Evolutionary conservation across 2,329 filamentous ascomycete species (phyloP), one percentile per base, ranked within the genome.

Genomic region (Hortaea sp.): DNA sequence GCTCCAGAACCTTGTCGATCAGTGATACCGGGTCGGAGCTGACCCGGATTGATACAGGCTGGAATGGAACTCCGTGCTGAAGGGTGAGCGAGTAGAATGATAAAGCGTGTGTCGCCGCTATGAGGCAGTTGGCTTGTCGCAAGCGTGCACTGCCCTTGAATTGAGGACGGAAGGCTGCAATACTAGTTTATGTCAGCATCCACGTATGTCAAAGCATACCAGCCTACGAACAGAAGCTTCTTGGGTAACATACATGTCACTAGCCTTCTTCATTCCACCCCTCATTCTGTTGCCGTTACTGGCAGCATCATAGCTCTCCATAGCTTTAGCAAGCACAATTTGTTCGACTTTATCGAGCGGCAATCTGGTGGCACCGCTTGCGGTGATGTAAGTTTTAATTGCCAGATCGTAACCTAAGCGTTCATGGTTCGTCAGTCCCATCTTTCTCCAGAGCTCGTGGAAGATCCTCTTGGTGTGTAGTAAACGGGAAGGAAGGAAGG

Each of bases 21-120:
- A 92, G 79, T 0, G 79, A 80, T 11, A 90, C 69, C 0, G 87
- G 85, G 62, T 92, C 86, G 1, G 76, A 69, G 59, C 85, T 84
- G 12, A 87, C 81, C n/a, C 86, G 78, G 20, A 92, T 76, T 39
- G 83, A 79, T 29, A 89, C 82, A 1, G 86, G 86, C 42, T 80
- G 82, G 55, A 92, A 89, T 0, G 85, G 84, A 46, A 89, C 83
- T 41, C 84, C 84, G 56, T 88, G 84, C 52, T 86, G 87, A 9
- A 92, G 72, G 0, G 83, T 85, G 4, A 94, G 72, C 3, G 84
- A 81, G 60, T 90, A 92, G 49, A 83, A 79, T 13, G 84, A 84
- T 41, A 92, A 69, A 1, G 79, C 74, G 63, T 92, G 84, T 0
- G 86, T 89, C 4, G 85, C 84, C 51, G 73, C 75, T 7, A 90